phyloP scores from a whole-genome alignment of 768 basidiomycete species.

The Xerocomus brunneocitrinus region DNA sequence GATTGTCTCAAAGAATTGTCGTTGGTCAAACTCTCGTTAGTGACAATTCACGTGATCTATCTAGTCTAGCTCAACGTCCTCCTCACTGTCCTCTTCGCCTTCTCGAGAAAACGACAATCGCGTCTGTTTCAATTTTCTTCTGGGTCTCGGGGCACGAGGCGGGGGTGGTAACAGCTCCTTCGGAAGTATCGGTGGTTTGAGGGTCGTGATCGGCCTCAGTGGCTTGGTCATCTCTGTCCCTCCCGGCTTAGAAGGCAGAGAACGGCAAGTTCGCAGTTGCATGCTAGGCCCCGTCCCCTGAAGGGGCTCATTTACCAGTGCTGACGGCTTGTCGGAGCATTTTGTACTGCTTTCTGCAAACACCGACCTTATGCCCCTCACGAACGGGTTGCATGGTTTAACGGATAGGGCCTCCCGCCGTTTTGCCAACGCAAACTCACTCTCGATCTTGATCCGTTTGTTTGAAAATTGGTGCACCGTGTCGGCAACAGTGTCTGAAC shows the following conservation, averaged over 20 bases:
- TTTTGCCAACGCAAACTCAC: conserved; percentile 18
- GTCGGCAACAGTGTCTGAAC: conserved; percentile 16
- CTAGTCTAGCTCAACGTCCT: background rate
- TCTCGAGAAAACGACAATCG: conserved; percentile 16
- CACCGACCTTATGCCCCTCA: conserved; percentile 10
- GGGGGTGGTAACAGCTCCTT: conserved; percentile 19
- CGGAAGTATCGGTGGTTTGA: conserved; percentile 27
- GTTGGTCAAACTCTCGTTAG: too few species aligned
- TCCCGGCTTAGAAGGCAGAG: conserved; percentile 7
- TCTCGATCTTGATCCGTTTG: conserved; percentile 21
- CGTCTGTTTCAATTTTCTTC: conserved; percentile 15
- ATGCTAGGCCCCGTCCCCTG: background rate
- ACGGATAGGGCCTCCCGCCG: background rate
- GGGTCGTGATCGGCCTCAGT: conserved; percentile 28
- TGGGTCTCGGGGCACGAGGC: conserved; percentile 6
- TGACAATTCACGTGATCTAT: conserved; percentile 13
- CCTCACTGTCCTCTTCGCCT: background rate
- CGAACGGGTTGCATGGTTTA: conserved; percentile 23
- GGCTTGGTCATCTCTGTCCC: conserved; percentile 5
- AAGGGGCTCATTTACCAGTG: background rate
- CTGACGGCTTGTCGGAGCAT: background rate
- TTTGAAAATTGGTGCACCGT: conserved; percentile 19
- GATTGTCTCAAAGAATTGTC: too few species aligned
- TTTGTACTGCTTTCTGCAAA: conserved; percentile 14
- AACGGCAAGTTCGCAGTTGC: conserved; percentile 6